Percentiles rank a stretch among this genome's conserved stretches.
These are phyloP conservation scores for Simplicillium sp. DNA, from an alignment of 2,329 filamentous ascomycete species.

Conservation along the genomic window DNA sequence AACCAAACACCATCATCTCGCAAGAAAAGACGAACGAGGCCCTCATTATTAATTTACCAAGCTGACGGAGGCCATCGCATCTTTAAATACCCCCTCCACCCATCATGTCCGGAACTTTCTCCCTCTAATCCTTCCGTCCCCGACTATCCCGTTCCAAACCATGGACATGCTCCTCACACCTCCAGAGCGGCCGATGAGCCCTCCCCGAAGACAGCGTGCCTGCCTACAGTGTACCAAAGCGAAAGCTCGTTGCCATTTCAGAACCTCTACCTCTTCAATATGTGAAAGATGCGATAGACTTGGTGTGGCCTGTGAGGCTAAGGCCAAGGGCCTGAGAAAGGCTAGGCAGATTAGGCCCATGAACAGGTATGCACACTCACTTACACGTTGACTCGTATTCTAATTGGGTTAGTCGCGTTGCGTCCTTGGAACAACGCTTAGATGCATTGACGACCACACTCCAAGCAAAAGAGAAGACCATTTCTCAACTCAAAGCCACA, in stretches of 20 bases:
- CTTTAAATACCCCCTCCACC: too few species aligned
- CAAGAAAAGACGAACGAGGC: too few species aligned
- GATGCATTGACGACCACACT: slow-evolving; percentile 9
- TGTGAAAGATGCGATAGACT: slow-evolving; percentile 20
- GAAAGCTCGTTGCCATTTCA: slow-evolving; percentile 20
- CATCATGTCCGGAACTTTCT: too few species aligned
- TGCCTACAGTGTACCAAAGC: slow-evolving; percentile 18
- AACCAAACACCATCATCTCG: too few species aligned
- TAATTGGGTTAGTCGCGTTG: slow-evolving; percentile 12
- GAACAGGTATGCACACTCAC: slow-evolving; percentile 13
- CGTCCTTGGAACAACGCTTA: slow-evolving; percentile 14
- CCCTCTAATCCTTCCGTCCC: too few species aligned
- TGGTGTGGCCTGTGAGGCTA: slow-evolving; percentile 17
- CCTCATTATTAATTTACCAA: too few species aligned
- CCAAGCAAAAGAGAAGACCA: slow-evolving; percentile 3
- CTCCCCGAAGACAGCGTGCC: slow-evolving; percentile 18
- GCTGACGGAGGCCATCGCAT: too few species aligned
- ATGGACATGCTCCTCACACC: slow-evolving; percentile 8
- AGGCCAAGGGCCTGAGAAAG: slow-evolving; percentile 19
- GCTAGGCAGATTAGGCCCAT: slow-evolving; percentile 18
- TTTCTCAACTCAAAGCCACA: not conserved
- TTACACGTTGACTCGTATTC: not conserved
- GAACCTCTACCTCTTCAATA: slow-evolving; percentile 8
- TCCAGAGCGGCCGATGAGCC: slow-evolving; percentile 11
- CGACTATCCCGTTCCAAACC: slow-evolving; percentile 6